phyloP scores from a whole-genome alignment of 768 basidiomycete genomes.

The Boletus insuetus region DNA sequence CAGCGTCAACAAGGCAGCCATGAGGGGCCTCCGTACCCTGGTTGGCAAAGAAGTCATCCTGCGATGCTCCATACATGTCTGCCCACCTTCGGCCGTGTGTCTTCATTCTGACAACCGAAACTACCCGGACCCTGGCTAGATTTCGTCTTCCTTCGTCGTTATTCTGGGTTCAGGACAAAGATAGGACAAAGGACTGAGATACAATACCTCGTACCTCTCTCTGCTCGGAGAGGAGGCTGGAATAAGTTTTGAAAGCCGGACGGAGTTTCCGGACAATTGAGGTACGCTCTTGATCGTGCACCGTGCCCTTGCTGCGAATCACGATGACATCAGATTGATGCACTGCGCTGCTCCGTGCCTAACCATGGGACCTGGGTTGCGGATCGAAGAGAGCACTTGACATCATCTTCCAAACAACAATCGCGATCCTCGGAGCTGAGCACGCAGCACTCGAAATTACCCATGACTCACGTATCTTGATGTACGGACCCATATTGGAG shows the following conservation, averaged over 20 bases:
- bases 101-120: constrained; percentile 5
- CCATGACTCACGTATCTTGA: constrained; percentile 51
- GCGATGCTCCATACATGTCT: constrained; percentile 37
- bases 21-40: constrained; percentile 44
- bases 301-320: not conserved
- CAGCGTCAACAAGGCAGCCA: constrained; percentile 22
- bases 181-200: constrained; percentile 48
- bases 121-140: constrained; percentile 44
- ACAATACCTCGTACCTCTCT: constrained; percentile 49
- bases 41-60: constrained; percentile 30
- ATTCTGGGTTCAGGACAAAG: constrained; percentile 48
- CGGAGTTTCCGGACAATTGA: constrained; percentile 48
- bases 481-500: constrained; percentile 44
- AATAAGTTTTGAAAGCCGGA: constrained; percentile 55
- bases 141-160: constrained; percentile 43
- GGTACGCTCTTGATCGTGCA: not conserved
- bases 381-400: constrained; percentile 33
- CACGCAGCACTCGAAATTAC: constrained; percentile 60
- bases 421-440: constrained; percentile 54
- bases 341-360: not conserved
- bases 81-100: constrained; percentile 4
- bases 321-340: not conserved
- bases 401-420: constrained; percentile 42
- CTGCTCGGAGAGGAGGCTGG: constrained; percentile 38
- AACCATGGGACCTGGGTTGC: constrained; percentile 50